Evolutionary conservation across 164 flowering plant genomes (phyloP).

Genomic region (Magnolia officinalis): DNA sequence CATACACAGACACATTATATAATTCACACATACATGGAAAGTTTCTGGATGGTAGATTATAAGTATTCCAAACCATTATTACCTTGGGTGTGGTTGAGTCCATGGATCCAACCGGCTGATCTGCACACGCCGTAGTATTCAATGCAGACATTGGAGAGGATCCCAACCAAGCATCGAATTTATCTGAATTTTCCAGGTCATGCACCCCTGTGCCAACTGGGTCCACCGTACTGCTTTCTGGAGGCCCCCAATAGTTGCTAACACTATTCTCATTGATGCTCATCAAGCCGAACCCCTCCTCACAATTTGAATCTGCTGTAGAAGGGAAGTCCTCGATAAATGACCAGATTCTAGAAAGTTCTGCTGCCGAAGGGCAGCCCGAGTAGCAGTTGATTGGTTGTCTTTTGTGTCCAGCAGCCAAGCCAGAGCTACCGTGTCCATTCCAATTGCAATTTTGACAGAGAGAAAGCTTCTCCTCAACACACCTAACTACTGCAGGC

Average conservation of each 20-base stretch:
- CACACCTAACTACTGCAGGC: conserved; percentile 73
- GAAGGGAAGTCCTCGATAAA: conserved; percentile 50
- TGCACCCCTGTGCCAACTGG: conserved; percentile 14
- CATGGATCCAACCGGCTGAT: conserved; percentile 29
- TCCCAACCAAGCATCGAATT: conserved; percentile 38
- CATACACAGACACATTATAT: background rate
- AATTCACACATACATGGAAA: background rate
- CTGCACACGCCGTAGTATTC: conserved; percentile 24
- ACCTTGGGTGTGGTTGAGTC: conserved; percentile 47
- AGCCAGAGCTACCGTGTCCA: conserved; percentile 43
- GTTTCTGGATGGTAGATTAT: background rate
- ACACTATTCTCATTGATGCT: conserved; percentile 48
- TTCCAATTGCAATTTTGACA: conserved; percentile 88
- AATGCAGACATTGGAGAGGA: conserved; percentile 39
- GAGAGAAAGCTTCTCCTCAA: conserved; percentile 66
- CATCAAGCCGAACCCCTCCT: conserved; percentile 65
- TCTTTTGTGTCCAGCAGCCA: conserved; percentile 49
- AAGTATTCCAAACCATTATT: conserved; percentile 9
- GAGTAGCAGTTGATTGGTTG: conserved; percentile 72
- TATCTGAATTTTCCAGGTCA: conserved; percentile 24
- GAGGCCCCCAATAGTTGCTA: conserved; percentile 22
- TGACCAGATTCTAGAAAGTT: conserved; percentile 76
- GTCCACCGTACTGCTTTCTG: conserved; percentile 30
- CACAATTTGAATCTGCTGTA: conserved; percentile 46
- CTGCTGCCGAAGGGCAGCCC: conserved; percentile 84